Percentiles rank a stretch among this genome's conserved stretches.
Conservation (phyloP, 2,329 filamentous ascomycete species). For the Pestalotiopsis sp. region DNA sequence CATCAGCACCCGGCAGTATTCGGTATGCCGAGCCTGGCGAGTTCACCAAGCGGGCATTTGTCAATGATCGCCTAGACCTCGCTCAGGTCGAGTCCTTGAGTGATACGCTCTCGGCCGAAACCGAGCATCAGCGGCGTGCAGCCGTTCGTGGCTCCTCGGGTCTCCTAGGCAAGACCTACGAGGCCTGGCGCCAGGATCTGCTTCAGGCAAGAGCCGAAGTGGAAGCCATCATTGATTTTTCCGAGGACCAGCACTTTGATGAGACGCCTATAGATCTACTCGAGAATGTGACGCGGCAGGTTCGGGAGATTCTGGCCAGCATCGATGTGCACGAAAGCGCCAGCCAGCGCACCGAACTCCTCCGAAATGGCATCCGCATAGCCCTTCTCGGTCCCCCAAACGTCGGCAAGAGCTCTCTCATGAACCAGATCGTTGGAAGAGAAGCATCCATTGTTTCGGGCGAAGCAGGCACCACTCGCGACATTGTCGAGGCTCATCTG, state of each 20-base stretch:
- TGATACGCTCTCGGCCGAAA: slow-evolving; percentile 70
- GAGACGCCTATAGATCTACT: slow-evolving; percentile 78
- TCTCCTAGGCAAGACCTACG: slow-evolving; percentile 74
- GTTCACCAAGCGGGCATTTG: slow-evolving; percentile 90
- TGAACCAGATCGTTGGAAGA: slow-evolving; percentile 87
- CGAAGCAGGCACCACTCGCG: slow-evolving; percentile 91
- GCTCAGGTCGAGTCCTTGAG: slow-evolving; percentile 76
- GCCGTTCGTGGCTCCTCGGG: slow-evolving; percentile 80
- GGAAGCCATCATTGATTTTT: slow-evolving; percentile 95
- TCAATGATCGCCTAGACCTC: slow-evolving; percentile 82
- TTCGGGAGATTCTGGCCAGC: slow-evolving; percentile 61
- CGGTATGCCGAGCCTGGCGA: slow-evolving; percentile 94
- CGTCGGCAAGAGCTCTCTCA: slow-evolving; percentile 89
- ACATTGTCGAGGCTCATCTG: slow-evolving; percentile 89
- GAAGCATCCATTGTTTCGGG: slow-evolving; percentile 94
- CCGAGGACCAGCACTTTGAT: slow-evolving; percentile 96
- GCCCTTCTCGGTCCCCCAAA: slow-evolving; percentile 91
- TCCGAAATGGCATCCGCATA: slow-evolving; percentile 83
- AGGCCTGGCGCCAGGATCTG: slow-evolving; percentile 77
- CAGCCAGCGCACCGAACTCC: slow-evolving; percentile 78
- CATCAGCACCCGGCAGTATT: slow-evolving; percentile 47
- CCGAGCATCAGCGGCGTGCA: slow-evolving; percentile 88
- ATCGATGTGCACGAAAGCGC: slow-evolving; percentile 75
- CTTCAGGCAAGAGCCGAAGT: slow-evolving; percentile 86
- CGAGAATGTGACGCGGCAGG: slow-evolving; percentile 67